phyloP scores from a whole-genome alignment of 345 rosid genomes.

The Eucalyptus marginata region DNA sequence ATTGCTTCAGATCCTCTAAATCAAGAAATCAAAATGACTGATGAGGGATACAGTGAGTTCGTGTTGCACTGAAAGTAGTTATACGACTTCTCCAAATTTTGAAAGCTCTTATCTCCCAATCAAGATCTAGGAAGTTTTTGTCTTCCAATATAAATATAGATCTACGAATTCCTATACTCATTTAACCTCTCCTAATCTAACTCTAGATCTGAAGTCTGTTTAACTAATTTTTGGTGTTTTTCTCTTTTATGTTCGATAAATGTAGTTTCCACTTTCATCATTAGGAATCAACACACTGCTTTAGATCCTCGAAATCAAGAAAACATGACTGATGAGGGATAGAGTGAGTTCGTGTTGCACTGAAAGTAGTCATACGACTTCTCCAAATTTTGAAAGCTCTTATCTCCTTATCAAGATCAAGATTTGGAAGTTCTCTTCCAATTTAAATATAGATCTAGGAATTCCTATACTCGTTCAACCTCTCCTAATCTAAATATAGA shows the following conservation, averaged over 20 bases:
- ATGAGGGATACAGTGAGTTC: neutral
- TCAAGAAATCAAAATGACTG: neutral
- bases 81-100: neutral
- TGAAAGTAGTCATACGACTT: neutral
- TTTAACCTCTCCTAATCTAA: neutral
- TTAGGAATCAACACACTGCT: too few relatives aligned
- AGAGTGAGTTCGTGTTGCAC: neutral
- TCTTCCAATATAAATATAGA: neutral
- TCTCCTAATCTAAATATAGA: too few relatives aligned
- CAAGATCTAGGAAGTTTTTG: too few relatives aligned
- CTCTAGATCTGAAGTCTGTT: rapidly evolving
- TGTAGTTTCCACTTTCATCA: too few relatives aligned
- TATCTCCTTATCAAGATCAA: neutral
- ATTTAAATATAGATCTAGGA: too few relatives aligned
- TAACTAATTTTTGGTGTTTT: too few relatives aligned
- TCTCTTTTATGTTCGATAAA: rapidly evolving
- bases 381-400: neutral
- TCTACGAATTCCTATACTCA: rapidly evolving
- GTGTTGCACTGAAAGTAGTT: neutral
- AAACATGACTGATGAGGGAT: neutral
- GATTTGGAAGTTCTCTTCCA: neutral
- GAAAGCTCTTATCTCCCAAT: rapidly evolving
- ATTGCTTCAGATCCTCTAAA: rapidly evolving
- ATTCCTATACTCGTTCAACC: rapidly evolving
- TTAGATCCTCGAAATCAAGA: neutral